These are phyloP conservation scores for Parastagonospora nodorum DNA, from an alignment of 2,329 filamentous ascomycete genomes.

Conservation along the genomic window DNA sequence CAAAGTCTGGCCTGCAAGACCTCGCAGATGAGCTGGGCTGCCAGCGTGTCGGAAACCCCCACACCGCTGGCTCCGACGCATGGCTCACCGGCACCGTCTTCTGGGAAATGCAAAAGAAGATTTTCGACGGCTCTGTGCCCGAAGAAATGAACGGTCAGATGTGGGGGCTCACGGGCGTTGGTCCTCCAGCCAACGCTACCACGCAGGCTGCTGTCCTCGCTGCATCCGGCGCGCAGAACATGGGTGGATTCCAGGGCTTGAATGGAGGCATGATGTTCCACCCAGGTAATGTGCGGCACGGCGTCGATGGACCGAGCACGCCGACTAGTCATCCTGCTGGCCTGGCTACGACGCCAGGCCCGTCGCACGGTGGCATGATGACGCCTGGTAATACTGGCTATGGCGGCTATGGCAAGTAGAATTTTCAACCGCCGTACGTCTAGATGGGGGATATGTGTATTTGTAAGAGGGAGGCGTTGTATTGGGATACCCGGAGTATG, in stretches of 20 bases:
- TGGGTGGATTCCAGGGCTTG: slow-evolving; percentile 39
- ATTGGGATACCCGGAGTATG: slow-evolving; percentile 4
- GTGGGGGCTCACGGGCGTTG: slow-evolving; percentile 79
- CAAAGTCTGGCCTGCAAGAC: slow-evolving; percentile 90
- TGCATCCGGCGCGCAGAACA: slow-evolving; percentile 46
- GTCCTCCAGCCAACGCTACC: slow-evolving; percentile 61
- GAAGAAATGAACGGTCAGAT: slow-evolving; percentile 86
- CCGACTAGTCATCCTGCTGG: slow-evolving; percentile 63
- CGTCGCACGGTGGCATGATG: slow-evolving; percentile 66
- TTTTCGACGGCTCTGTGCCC: slow-evolving; percentile 82
- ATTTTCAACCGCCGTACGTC: too few species aligned
- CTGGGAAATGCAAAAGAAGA: slow-evolving; percentile 86
- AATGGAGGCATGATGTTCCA: slow-evolving; percentile 48
- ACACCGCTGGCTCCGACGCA: slow-evolving; percentile 93
- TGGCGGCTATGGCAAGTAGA: slow-evolving; percentile 57
- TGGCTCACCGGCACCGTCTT: slow-evolving; percentile 93
- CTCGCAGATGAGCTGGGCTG: slow-evolving; percentile 92
- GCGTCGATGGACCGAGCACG: slow-evolving; percentile 67
- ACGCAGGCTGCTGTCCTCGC: slow-evolving; percentile 52
- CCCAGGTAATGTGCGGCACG: slow-evolving; percentile 45
- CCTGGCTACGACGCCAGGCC: slow-evolving; percentile 56
- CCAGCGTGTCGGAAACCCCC: slow-evolving; percentile 82
- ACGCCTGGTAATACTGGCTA: slow-evolving; percentile 81
- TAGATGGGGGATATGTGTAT: too few species aligned
- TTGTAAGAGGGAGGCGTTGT: too few species aligned